Evolutionary conservation across 768 basidiomycete genomes (phyloP).

Genomic region (Hortiboletus flavorubellus): DNA sequence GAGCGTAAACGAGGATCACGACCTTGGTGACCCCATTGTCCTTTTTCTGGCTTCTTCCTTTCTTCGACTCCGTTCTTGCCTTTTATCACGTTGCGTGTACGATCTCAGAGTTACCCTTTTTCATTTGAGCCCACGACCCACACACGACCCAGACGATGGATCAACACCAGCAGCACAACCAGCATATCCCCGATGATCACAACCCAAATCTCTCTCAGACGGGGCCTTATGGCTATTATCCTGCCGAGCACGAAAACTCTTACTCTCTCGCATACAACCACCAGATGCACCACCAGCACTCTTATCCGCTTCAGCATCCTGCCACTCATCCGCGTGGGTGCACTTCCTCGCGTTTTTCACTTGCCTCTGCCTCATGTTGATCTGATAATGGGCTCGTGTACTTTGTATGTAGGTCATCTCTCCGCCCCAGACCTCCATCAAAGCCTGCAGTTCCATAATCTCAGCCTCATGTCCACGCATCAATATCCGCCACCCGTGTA

Average conservation of each 20-base stretch:
- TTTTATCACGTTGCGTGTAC: constrained; percentile 35
- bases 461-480: constrained; percentile 66
- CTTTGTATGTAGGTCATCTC: constrained; percentile 57
- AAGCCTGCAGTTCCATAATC: constrained; percentile 55
- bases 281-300: constrained; percentile 40
- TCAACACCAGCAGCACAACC: constrained; percentile 41
- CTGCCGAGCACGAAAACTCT: constrained; percentile 50
- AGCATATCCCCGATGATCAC: constrained; percentile 49
- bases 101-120: constrained; percentile 32
- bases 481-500: constrained; percentile 65
- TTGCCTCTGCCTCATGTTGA: constrained; percentile 55
- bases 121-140: constrained; percentile 35
- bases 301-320: constrained; percentile 57
- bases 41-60: constrained; percentile 34
- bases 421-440: constrained; percentile 67
- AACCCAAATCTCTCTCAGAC: constrained; percentile 38
- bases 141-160: constrained; percentile 42
- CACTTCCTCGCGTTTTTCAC: constrained; percentile 40
- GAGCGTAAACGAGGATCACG: constrained; percentile 29
- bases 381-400: constrained; percentile 58
- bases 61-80: constrained; percentile 34
- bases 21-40: constrained; percentile 25
- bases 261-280: constrained; percentile 53
- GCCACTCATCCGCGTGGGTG: constrained; percentile 73
- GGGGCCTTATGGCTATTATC: constrained; percentile 49